Evolutionary conservation across 2,329 filamentous ascomycete genomes (phyloP), one percentile per base, ranked within the genome.

Genomic region (Raffaelea ambrosiae): DNA sequence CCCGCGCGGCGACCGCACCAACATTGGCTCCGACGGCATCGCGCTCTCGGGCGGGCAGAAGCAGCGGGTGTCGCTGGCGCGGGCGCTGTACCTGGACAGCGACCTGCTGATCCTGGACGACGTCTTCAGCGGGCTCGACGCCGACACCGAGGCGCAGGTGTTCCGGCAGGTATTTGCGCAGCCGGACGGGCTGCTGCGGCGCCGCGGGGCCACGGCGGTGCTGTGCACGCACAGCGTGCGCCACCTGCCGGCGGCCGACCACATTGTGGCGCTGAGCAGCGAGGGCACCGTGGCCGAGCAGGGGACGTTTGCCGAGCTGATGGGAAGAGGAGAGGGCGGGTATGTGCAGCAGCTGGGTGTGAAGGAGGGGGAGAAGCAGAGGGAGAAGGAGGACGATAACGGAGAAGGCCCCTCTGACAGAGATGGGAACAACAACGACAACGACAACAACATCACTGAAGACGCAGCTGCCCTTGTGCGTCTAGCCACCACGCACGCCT

Each of bases 181-280:
- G 0, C 31, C 54, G 1, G 48, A 55, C 22, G 66, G 69, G 0
- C 48, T 72, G 1, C 48, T 43, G 5, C 22, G 41, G 4, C 21
- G n/a, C 10, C 21, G 41, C 8, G n/a, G 23, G 9, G 8, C 41
- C 5, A 43, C 41, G 7, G 23, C 18, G 8, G 22, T 69, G 0
- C 53, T 69, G 16, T 68, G 65, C 51, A 70, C 66, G 0, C 65
- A 70, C 47, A 63, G 62, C 2, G 54, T 68, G 18, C 54, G 59
- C 5, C 62, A 66, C 48, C 53, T 74, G 1, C 65, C 68, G 0
- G 58, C 60, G 2, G 66, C 70, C 2, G 65, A 74, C 41, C 66
- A 72, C 29, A 67, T 77, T 14, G 65, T 77, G 38, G 69, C 66
- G 0, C 62, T 77, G 0, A 64, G 63, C 0, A 20, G 54, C 1